phyloP scores from a whole-genome alignment of 805 yeast species.

The Schwanniomyces sp. region DNA sequence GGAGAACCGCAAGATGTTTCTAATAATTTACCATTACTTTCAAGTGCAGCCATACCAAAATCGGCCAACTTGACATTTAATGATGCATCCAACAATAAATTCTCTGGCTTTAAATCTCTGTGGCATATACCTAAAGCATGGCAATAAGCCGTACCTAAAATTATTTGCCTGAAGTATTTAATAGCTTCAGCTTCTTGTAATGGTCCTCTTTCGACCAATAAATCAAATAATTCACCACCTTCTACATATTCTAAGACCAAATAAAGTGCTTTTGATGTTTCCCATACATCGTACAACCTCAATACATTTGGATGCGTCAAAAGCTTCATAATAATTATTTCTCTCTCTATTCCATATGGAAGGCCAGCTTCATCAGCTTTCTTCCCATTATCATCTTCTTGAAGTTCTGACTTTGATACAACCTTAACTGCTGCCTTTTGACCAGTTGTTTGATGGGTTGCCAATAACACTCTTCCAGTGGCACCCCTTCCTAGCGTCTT shows the following conservation, averaged over 20 bases:
- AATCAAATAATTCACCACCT: constrained; percentile 95
- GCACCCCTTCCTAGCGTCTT: constrained; percentile 81
- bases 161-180: constrained; percentile 82
- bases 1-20: constrained; percentile 99
- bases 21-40: constrained; percentile 72
- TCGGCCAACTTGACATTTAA: constrained; percentile 94
- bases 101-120: constrained; percentile 84
- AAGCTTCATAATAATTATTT: constrained; percentile 94
- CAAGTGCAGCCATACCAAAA: constrained; percentile 98
- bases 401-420: constrained; percentile 63
- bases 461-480: constrained; percentile 75
- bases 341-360: constrained; percentile 96
- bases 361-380: constrained; percentile 48
- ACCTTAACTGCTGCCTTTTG: constrained; percentile 83
- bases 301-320: constrained; percentile 92
- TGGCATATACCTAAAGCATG: constrained; percentile 87
- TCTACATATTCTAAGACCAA: constrained; percentile 93
- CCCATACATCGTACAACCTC: constrained; percentile 90
- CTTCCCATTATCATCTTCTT: constrained; percentile 26
- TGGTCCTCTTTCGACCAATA: constrained; percentile 84
- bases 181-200: constrained; percentile 89
- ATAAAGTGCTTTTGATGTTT: constrained; percentile 76
- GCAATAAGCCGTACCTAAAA: constrained; percentile 79
- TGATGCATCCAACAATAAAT: constrained; percentile 74
- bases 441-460: constrained; percentile 67